Evolutionary conservation across 2,329 filamentous ascomycete species (phyloP).

Genomic region (Emericellopsis cladophorae): DNA sequence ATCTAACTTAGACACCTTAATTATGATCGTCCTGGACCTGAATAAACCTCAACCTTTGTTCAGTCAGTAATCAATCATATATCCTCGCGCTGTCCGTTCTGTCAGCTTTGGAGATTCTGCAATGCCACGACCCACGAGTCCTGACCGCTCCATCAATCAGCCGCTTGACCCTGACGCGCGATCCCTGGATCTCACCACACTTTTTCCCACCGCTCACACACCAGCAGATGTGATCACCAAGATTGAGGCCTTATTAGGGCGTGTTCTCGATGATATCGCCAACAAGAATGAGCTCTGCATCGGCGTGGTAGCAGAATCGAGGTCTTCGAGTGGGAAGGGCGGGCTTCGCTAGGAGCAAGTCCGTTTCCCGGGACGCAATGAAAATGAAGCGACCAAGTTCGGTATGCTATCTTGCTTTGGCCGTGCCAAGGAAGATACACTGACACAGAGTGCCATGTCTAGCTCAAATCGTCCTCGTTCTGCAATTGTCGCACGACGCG

Average conservation of each 20-base stretch:
- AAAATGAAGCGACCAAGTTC: conserved; percentile 37
- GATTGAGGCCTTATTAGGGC: conserved; percentile 22
- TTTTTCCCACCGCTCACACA: background rate
- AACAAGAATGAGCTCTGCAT: conserved; percentile 13
- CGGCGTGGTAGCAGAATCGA: conserved; percentile 9
- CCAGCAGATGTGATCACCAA: conserved; percentile 11
- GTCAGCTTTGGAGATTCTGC: background rate
- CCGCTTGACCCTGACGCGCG: no score
- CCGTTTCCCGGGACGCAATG: conserved; percentile 33
- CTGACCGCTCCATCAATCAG: no score
- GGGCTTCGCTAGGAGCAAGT: conserved; percentile 9
- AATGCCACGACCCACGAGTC: background rate
- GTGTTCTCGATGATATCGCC: conserved; percentile 13
- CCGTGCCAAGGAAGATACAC: no score
- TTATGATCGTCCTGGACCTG: background rate
- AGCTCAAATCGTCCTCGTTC: conserved; percentile 45
- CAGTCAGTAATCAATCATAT: no score
- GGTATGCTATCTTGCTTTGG: conserved; percentile 19
- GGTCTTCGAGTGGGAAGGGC: conserved; percentile 2
- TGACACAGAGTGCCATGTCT: background rate
- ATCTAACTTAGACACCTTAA: no score
- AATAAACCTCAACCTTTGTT: no score
- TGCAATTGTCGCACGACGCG: conserved; percentile 47
- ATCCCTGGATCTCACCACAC: background rate
- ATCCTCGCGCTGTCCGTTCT: no score